Base-by-base conservation (phyloP, 306 rosid genomes). In the Arachis stenosperma region DNA sequence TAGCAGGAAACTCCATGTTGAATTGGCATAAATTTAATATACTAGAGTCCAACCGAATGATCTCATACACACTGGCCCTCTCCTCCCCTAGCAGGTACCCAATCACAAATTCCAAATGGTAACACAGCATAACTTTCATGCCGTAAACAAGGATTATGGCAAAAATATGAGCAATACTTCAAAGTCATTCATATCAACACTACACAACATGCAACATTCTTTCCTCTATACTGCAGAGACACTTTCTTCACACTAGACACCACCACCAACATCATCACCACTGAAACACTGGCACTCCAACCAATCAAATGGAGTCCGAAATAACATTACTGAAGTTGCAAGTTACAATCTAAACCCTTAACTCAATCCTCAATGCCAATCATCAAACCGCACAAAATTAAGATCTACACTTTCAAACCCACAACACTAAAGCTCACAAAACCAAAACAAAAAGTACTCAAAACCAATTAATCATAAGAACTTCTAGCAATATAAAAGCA, bases 321-420 rank as follows among this genome's bases (percentile, higher is more conserved):
- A 7, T 61, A 8, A 2, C 47, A 67, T 50, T 29, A 14, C 44
- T 67, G 46, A 59, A 77, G 48, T 41, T 27, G 5, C 10, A 69
- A 22, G 64, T 42, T 40, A 66, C 72, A 60, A 47, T 59, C 48
- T 33, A 40, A 75, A 8, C 39, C 48, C 43, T 41, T 71, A 50
- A 68, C 46, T 67, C 55, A 56, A 68, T 66, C 54, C 54, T 63
- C 67, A 67, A 63, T 10, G 71, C 17, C 79, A 78, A 69, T 42
- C 65, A 37, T 22, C 62, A 57, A 68, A 60, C 37, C 27, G 66
- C 22, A 30, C 10, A 46, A 44, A 54, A 61, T 43, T 61, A 76
- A 63, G 79, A 85, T 75, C 82, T 75, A 71, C 37, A 74, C 64
- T 65, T 81, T 69, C 81, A 73, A 74, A 74, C 64, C 69, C 53